phyloP scores from a whole-genome alignment of 805 yeast species.

The Schizosaccharomyces osmophilus region DNA sequence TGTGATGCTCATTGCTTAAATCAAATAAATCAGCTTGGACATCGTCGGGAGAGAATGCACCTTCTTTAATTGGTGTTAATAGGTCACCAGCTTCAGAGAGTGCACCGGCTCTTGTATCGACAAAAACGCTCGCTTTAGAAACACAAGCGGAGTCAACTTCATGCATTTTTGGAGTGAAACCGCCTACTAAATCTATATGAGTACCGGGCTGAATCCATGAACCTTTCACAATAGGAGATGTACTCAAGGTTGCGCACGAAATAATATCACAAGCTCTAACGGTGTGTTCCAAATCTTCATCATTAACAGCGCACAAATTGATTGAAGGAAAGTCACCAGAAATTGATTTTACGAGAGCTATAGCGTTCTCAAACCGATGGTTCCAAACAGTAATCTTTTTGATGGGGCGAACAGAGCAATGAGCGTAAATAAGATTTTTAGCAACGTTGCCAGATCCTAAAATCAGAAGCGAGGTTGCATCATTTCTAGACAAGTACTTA shows the following conservation, averaged over 20 bases:
- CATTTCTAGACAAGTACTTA: background rate
- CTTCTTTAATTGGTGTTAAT: background rate
- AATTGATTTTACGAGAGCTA: background rate
- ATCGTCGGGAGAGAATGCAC: background rate
- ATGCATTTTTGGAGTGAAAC: background rate
- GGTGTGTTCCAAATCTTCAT: background rate
- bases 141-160: background rate
- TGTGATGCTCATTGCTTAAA: background rate
- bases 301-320: background rate
- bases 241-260: background rate
- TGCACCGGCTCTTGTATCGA: background rate
- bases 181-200: background rate
- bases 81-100: background rate
- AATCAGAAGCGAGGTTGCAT: background rate
- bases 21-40: background rate
- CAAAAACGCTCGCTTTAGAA: background rate
- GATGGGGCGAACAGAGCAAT: background rate
- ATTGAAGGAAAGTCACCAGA: background rate
- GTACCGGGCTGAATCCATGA: background rate
- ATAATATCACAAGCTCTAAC: background rate
- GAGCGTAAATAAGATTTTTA: background rate
- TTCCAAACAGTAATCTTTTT: background rate
- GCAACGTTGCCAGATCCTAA: background rate
- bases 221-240: background rate
- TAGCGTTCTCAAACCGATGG: background rate